Evolutionary conservation across 2,329 filamentous ascomycete species (phyloP), one percentile per base, ranked within the genome.

Genomic region (Metarhizium album): DNA sequence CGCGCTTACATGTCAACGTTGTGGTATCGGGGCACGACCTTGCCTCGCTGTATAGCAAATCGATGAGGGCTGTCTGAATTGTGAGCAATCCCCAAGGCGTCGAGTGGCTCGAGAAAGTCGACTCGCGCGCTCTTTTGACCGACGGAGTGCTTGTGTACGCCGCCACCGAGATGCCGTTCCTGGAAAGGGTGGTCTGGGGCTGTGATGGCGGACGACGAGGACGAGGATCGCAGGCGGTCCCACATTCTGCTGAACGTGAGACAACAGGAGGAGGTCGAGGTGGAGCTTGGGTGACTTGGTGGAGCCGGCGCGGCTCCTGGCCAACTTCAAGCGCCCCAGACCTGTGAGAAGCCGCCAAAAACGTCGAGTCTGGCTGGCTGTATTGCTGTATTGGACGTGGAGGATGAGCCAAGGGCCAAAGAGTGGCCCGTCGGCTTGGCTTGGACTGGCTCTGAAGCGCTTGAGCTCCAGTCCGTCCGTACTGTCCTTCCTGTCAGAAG

Each of bases 31-130:
- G 60, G 63, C 47, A 67, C 64, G 18, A 64, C 59, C 53, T 62
- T 67, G 46, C 64, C 65, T 47, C 59, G 53, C 40, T 62, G 60
- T 43, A 66, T 58, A 49, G 65, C 63, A 57, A 61, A 66, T 31
- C 55, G 58, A 53, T 57, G 55, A 31, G 63, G 59, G 31, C 54
- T 57, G 57, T 60, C 58, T 49, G 56, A 56, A 47, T 61, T 59
- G 46, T 58, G 59, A 24, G 55, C 48, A 24, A 57, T 48, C 38
- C 51, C 55, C 33, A 67, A 59, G 23, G 59, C 59, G 58, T 62
- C 59, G 45, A 65, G 58, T 42, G 61, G 57, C 49, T 57, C 58
- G 45, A 60, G 60, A 47, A 61, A 57, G 23, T 52, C 51, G 18
- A 46, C 42, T 20, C 22, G 46, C 46, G 23, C 46, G 35, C 33